phyloP scores from a whole-genome alignment of 352 stramenopile species.

The Phytopythium vexans region DNA sequence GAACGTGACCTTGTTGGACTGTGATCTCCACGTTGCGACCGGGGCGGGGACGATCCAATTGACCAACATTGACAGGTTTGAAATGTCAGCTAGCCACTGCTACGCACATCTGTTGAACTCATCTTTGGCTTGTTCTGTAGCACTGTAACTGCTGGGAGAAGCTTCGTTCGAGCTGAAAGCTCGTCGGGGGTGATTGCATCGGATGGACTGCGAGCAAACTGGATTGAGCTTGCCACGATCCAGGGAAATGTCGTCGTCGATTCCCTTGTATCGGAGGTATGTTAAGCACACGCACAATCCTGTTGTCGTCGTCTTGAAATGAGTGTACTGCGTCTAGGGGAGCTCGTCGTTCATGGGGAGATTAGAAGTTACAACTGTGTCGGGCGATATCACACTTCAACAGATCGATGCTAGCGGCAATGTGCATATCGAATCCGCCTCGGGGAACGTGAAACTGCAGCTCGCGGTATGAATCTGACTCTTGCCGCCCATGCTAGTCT shows the following conservation, averaged over 20 bases:
- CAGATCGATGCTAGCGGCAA: constrained; percentile 47
- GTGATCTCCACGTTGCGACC: constrained; percentile 45
- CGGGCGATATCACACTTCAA: constrained; percentile 49
- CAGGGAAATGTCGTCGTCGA: constrained; percentile 40
- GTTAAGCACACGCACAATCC: not conserved
- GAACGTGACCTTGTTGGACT: constrained; percentile 47
- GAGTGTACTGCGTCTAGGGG: constrained; percentile 18
- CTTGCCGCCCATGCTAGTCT: not conserved
- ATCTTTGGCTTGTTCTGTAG: constrained; percentile 13
- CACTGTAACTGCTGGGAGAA: constrained; percentile 43
- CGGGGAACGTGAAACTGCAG: constrained; percentile 57
- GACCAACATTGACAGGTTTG: constrained; percentile 26
- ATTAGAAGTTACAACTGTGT: constrained; percentile 55
- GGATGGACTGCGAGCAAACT: constrained; percentile 45
- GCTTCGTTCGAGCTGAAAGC: constrained; percentile 41
- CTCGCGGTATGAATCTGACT: constrained; percentile 22
- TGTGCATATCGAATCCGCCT: constrained; percentile 67
- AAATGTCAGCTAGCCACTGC: not conserved
- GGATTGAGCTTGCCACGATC: constrained; percentile 44
- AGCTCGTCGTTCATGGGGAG: constrained; percentile 69
- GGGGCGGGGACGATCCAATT: constrained; percentile 46
- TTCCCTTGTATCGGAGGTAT: constrained; percentile 34
- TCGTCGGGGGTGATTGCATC: constrained; percentile 45
- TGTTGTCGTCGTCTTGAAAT: not conserved
- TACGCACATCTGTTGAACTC: not conserved